A percentile compares a stretch with the other conserved stretches of the same genome.
Conservation (phyloP, 108 stramenopile species). For the Cyclostephanos tholiformis region DNA sequence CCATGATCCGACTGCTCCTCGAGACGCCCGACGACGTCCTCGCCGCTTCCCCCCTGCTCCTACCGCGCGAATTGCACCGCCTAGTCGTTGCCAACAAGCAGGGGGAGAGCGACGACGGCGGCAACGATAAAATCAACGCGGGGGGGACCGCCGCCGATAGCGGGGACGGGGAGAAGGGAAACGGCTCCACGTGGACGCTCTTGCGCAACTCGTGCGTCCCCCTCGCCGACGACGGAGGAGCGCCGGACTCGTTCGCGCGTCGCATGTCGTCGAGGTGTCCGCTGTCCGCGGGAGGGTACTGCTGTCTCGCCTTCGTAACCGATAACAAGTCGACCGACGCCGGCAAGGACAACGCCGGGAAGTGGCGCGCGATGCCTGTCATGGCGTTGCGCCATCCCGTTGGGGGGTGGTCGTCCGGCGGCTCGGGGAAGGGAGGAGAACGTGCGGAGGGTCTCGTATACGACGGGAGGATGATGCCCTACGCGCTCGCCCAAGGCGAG, state of each 20-base stretch:
- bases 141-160: background rate
- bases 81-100: conserved; percentile 29
- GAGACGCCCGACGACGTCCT: conserved; percentile 51
- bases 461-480: conserved; percentile 21
- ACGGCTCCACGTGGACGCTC: conserved; percentile 32
- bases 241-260: conserved; percentile 19
- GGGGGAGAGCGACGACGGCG: background rate
- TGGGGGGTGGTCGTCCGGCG: conserved; percentile 26
- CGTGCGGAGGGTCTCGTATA: background rate
- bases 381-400: conserved; percentile 52
- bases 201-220: conserved; percentile 39
- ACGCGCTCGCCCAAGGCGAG: conserved; percentile 19
- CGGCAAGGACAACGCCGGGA: conserved; percentile 1
- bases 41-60: conserved; percentile 31
- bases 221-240: conserved; percentile 13
- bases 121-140: conserved; percentile 6
- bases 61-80: conserved; percentile 41
- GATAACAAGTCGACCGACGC: background rate
- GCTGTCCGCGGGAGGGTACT: conserved; percentile 45
- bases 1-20: conserved; percentile 44
- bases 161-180: background rate
- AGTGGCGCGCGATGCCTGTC: conserved; percentile 10
- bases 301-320: conserved; percentile 40
- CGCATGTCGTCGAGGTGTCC: conserved; percentile 35
- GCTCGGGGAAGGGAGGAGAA: background rate